These are phyloP conservation scores for Penicillium olsonii DNA, from an alignment of 2,329 filamentous ascomycete genomes.

Conservation along the genomic window DNA sequence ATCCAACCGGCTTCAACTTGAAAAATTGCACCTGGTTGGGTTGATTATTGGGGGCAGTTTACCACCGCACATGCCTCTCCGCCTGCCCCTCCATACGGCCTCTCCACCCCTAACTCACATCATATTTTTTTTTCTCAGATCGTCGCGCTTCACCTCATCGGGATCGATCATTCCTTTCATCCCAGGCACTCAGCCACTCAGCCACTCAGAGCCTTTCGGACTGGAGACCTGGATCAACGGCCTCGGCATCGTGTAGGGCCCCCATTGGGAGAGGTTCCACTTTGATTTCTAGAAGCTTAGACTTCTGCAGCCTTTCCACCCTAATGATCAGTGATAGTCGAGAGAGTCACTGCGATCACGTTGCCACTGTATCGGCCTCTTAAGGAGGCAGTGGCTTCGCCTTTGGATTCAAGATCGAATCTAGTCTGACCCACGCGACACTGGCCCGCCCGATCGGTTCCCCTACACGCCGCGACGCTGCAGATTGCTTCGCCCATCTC, in stretches of 20 bases:
- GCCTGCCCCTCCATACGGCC: slow-evolving; percentile 7
- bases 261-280: background rate
- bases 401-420: background rate
- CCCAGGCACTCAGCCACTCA: background rate
- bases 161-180: slow-evolving; percentile 1
- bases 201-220: background rate
- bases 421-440: background rate
- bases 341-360: background rate
- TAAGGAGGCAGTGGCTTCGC: background rate
- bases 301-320: background rate
- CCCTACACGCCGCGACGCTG: too few species aligned
- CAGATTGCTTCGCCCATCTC: background rate
- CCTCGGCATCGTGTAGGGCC: background rate
- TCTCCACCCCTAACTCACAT: slow-evolving; percentile 4
- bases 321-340: background rate
- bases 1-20: background rate
- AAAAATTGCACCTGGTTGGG: background rate
- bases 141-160: slow-evolving; percentile 5
- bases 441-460: background rate
- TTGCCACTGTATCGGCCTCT: background rate
- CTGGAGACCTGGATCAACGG: background rate
- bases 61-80: slow-evolving; percentile 8
- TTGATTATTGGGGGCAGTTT: background rate
- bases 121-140: slow-evolving; percentile 5
- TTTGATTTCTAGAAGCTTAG: background rate